Percentiles rank a stretch among this genome's conserved stretches.
Evolutionary conservation across 73 alveolate species (phyloP).

Genomic region (Paramecium sexaurelia): DNA sequence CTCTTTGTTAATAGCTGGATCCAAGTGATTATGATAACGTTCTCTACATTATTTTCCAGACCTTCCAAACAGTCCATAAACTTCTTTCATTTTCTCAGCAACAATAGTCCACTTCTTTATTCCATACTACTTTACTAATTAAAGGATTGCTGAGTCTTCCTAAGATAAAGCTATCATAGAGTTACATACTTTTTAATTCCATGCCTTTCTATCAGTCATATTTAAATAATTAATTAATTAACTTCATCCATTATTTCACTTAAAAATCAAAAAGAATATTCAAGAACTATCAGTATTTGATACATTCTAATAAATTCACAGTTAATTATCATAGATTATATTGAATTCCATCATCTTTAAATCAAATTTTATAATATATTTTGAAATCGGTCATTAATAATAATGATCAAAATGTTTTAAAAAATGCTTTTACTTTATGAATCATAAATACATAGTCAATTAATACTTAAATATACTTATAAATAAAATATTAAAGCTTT

Average conservation of each 20-base stretch:
- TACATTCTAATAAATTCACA: background rate
- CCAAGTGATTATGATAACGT: conserved; percentile 97
- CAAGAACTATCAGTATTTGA: background rate
- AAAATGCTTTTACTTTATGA: too few relatives aligned
- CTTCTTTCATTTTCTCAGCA: conserved; percentile 76
- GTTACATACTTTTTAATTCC: conserved; percentile 53
- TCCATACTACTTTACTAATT: conserved; percentile 79
- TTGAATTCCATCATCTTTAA: background rate
- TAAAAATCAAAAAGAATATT: background rate
- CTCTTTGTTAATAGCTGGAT: conserved; percentile 92
- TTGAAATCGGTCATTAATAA: too few relatives aligned
- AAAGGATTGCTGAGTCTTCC: conserved; percentile 86
- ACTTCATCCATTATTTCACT: background rate
- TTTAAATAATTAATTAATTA: background rate
- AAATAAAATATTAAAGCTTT: too few relatives aligned
- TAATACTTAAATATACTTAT: too few relatives aligned
- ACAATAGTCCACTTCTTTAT: conserved; percentile 88
- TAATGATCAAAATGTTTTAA: too few relatives aligned
- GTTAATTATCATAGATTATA: background rate
- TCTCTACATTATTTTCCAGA: conserved; percentile 98
- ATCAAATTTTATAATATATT: too few relatives aligned
- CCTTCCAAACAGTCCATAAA: conserved; percentile 74
- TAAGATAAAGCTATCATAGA: background rate
- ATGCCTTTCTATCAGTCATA: conserved; percentile 62
- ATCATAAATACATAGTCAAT: too few relatives aligned